Conservation (phyloP, 768 basidiomycete genomes). For the Rhodotorula kratochvilovae region DNA sequence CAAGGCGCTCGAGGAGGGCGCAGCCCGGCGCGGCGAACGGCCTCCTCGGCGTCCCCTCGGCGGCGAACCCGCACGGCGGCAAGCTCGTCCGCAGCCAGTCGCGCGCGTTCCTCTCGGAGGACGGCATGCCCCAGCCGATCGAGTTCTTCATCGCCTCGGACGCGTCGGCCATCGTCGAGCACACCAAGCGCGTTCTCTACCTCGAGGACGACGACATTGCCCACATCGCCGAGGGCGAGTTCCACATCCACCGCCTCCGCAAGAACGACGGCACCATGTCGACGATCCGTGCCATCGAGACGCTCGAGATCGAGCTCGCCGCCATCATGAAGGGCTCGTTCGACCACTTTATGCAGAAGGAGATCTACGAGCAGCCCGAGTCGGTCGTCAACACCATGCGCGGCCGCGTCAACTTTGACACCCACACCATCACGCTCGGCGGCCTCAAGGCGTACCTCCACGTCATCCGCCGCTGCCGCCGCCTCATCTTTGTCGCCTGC, state of each 20-base stretch:
- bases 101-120: conserved; percentile 96
- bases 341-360: conserved; percentile 99
- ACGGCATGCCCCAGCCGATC: conserved; percentile 96
- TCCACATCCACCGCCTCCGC: conserved; percentile 97
- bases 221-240: conserved; percentile 87
- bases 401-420: conserved; percentile 98
- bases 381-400: conserved; percentile 99
- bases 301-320: conserved; percentile 96
- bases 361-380: conserved; percentile 63
- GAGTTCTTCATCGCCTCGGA: conserved; percentile 99
- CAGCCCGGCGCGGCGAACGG: conserved; percentile 42
- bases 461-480: conserved; percentile 87
- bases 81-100: conserved; percentile 91
- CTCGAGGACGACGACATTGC: conserved; percentile 99
- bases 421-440: conserved; percentile 82
- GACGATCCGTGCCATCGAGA: conserved; percentile 90
- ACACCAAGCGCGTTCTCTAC: conserved; percentile 97
- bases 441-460: conserved; percentile 91
- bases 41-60: conserved; percentile 50
- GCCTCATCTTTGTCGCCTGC: conserved; percentile 96
- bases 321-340: conserved; percentile 99
- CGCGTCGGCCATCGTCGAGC: conserved; percentile 91
- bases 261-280: conserved; percentile 69
- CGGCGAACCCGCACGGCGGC: conserved; percentile 52
- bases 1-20: conserved; percentile 21